A percentile compares a stretch with the other conserved stretches of the same genome.
Conservation (phyloP, 2,329 filamentous ascomycete genomes). For the Cercospora citrullina region DNA sequence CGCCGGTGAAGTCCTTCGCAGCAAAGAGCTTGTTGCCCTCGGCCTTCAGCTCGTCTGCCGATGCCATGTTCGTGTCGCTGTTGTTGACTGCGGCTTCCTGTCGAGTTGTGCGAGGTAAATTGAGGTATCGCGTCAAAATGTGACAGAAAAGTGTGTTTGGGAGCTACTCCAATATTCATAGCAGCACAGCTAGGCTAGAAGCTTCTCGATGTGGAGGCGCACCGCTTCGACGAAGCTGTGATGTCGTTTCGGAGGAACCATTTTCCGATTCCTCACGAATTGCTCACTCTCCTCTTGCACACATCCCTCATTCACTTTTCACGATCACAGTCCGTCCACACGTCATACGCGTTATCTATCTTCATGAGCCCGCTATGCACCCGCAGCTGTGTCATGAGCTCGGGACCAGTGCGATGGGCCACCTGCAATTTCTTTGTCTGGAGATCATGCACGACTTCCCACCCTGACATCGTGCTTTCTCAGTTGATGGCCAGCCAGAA, state of each 20-base stretch:
- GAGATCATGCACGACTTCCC: background rate
- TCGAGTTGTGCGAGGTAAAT: background rate
- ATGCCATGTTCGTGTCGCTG: slow-evolving; percentile 52
- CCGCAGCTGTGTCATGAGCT: background rate
- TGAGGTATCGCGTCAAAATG: background rate
- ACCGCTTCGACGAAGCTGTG: background rate
- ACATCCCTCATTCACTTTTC: background rate
- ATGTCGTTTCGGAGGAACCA: background rate
- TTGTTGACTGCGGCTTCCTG: background rate
- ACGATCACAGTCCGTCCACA: background rate
- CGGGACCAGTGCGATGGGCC: background rate
- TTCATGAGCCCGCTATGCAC: background rate
- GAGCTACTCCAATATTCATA: background rate
- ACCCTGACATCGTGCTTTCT: background rate
- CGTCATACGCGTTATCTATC: background rate
- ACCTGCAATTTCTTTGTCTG: background rate
- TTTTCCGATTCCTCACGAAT: background rate
- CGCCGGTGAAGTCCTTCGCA: slow-evolving; percentile 93
- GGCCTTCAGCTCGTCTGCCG: slow-evolving; percentile 72
- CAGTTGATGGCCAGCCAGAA: background rate
- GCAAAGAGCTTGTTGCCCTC: slow-evolving; percentile 86
- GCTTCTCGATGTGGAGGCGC: slow-evolving; percentile 9
- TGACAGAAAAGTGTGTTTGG: background rate
- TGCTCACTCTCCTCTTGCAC: background rate
- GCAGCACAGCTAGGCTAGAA: slow-evolving; percentile 5